Percentiles rank a stretch among this genome's conserved stretches.
Evolutionary conservation across 192 early-diverging fungal genomes (phyloP).

Genomic region (Dissophora globulifera): DNA sequence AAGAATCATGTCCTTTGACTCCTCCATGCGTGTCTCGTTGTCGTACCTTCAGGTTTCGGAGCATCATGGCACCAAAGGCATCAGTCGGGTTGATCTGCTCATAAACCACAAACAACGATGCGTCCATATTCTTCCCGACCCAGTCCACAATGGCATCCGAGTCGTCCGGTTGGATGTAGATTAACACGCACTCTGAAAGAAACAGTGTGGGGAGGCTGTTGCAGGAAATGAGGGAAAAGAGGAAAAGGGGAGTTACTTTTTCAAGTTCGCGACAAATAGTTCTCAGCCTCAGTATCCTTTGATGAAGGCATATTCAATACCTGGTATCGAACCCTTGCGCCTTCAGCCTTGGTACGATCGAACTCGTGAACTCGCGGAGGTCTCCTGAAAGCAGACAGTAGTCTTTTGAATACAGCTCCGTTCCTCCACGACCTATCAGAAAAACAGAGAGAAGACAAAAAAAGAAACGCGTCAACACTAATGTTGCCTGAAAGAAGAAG

Average conservation of each 20-base stretch:
- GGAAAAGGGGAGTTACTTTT: background rate
- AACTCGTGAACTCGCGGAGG: constrained; percentile 70
- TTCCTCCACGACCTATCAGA: constrained; percentile 68
- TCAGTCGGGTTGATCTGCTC: constrained; percentile 94
- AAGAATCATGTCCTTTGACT: no score
- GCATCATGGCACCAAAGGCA: constrained; percentile 92
- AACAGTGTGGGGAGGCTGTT: constrained; percentile 87
- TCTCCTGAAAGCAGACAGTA: constrained; percentile 87
- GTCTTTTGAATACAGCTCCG: constrained; percentile 71
- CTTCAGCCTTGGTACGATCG: constrained; percentile 69
- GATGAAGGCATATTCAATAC: constrained; percentile 56
- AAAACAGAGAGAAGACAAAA: background rate
- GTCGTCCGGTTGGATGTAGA: constrained; percentile 81
- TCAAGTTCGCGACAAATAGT: no score
- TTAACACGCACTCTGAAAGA: constrained; percentile 92
- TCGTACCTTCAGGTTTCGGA: constrained; percentile 79
- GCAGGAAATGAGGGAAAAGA: background rate
- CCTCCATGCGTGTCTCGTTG: no score
- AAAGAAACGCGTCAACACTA: no score
- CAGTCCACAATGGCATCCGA: constrained; percentile 79
- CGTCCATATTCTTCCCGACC: constrained; percentile 62
- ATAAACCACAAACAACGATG: constrained; percentile 79
- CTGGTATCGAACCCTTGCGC: constrained; percentile 65
- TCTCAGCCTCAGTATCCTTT: no score
- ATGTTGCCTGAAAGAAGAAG: background rate